Conservation (phyloP, 1,284 basidiomycete species). For the Ceratobasidium sp. region DNA sequence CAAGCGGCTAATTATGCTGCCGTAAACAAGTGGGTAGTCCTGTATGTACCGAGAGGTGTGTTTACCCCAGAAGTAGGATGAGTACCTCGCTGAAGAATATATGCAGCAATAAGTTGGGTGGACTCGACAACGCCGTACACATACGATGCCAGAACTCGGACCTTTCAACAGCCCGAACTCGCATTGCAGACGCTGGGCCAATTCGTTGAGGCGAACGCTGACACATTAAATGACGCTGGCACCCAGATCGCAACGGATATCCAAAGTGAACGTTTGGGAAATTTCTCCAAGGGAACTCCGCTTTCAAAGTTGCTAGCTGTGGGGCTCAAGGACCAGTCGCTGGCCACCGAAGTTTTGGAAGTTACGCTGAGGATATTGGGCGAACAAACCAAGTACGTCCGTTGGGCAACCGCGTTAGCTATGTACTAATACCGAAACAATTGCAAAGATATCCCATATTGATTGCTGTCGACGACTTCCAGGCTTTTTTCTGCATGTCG, state of each 20-base stretch:
- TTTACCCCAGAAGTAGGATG: slow-evolving; percentile 9
- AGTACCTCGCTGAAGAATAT: not conserved
- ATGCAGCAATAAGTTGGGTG: slow-evolving; percentile 73
- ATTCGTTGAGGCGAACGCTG: slow-evolving; percentile 65
- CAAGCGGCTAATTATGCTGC: slow-evolving; percentile 82
- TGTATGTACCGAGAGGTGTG: slow-evolving; percentile 87
- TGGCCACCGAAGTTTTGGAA: slow-evolving; percentile 74
- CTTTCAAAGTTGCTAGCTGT: slow-evolving; percentile 69
- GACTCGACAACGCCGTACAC: slow-evolving; percentile 80
- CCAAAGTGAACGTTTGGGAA: slow-evolving; percentile 57
- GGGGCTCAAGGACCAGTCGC: slow-evolving; percentile 65
- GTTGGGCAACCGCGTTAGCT: not conserved
- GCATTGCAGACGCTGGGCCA: slow-evolving; percentile 70
- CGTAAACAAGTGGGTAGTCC: slow-evolving; percentile 80
- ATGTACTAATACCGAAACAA: not conserved
- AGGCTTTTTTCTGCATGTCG: slow-evolving; percentile 78
- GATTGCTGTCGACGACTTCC: slow-evolving; percentile 88
- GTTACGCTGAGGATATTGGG: slow-evolving; percentile 73
- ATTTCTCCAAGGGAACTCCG: slow-evolving; percentile 61
- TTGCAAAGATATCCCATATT: slow-evolving; percentile 72
- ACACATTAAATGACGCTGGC: slow-evolving; percentile 20
- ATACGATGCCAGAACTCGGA: slow-evolving; percentile 80
- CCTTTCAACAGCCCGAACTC: slow-evolving; percentile 80
- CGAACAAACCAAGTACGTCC: slow-evolving; percentile 70
- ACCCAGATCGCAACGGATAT: slow-evolving; percentile 50